Conservation (phyloP, 805 yeast genomes). For the Ogataea sp. region DNA sequence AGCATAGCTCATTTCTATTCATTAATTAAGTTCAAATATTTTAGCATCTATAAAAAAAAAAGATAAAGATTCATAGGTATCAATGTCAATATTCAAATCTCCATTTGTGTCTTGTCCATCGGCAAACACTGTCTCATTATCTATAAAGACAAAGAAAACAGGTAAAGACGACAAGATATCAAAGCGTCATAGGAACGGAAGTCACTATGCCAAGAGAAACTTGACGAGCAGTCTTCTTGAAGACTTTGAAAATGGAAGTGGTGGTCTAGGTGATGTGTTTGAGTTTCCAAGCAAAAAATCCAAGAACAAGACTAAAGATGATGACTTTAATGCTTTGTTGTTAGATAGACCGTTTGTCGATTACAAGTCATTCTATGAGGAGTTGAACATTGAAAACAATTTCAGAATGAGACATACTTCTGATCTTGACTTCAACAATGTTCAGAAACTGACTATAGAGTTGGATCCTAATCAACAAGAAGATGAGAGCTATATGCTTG, state of each 20-base stretch:
- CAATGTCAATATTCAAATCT: conserved; percentile 12
- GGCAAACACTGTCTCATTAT: neutral
- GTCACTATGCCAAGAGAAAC: neutral
- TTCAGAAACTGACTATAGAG: conserved; percentile 13
- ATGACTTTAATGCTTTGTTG: neutral
- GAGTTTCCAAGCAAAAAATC: conserved; percentile 2
- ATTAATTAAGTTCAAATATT: too few species aligned
- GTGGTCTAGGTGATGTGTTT: conserved; percentile 15
- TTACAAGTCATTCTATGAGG: neutral
- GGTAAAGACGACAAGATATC: conserved; percentile 2
- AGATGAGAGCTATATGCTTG: neutral
- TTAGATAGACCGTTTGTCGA: neutral
- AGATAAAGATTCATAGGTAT: neutral
- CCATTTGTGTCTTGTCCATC: conserved; percentile 11
- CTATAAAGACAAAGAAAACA: conserved; percentile 1
- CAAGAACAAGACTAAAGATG: neutral
- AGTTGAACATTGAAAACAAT: neutral
- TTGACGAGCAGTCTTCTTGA: conserved; percentile 13
- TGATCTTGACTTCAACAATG: conserved; percentile 17
- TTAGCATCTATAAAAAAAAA: neutral
- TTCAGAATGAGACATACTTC: conserved; percentile 4
- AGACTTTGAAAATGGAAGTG: conserved; percentile 21
- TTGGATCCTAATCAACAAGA: conserved; percentile 5
- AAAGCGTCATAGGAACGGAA: neutral
- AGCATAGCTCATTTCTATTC: too few species aligned